Evolutionary conservation across 1,284 basidiomycete species (phyloP).

Genomic region (Rhodotorula sp.): DNA sequence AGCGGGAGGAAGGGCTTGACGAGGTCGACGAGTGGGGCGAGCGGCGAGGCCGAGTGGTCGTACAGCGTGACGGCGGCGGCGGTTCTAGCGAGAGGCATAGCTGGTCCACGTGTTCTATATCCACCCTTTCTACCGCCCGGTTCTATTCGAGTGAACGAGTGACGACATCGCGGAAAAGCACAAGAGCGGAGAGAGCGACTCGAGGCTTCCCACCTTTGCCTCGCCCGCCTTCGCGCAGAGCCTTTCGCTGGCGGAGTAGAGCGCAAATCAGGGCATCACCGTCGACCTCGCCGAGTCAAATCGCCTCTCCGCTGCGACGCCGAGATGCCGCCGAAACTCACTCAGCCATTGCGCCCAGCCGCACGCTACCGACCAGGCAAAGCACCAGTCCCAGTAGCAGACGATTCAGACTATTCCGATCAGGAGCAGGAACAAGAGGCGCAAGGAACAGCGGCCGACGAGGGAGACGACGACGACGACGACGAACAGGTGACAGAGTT

Average conservation of each 20-base stretch:
- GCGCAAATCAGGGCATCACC: too few relatives aligned
- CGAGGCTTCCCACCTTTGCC: too few relatives aligned
- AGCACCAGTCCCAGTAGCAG: slow-evolving; percentile 13
- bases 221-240: too few relatives aligned
- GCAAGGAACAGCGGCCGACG: background rate
- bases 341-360: slow-evolving; percentile 26
- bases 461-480: slow-evolving; percentile 2
- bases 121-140: too few relatives aligned
- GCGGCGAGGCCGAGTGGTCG: background rate
- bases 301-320: too few relatives aligned
- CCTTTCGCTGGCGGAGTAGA: too few relatives aligned
- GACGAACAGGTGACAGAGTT: slow-evolving; percentile 28
- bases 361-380: slow-evolving; percentile 35
- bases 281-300: too few relatives aligned
- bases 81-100: background rate
- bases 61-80: background rate
- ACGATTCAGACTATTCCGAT: slow-evolving; percentile 28
- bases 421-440: slow-evolving; percentile 8
- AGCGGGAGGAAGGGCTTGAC: slow-evolving; percentile 1
- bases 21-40: slow-evolving; percentile 8
- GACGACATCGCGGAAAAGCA: too few relatives aligned
- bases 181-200: too few relatives aligned
- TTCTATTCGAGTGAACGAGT: too few relatives aligned
- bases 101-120: too few relatives aligned
- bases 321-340: slow-evolving; percentile 24